phyloP scores from a whole-genome alignment of 2,329 filamentous ascomycete species.

The Claviceps pazoutovae region DNA sequence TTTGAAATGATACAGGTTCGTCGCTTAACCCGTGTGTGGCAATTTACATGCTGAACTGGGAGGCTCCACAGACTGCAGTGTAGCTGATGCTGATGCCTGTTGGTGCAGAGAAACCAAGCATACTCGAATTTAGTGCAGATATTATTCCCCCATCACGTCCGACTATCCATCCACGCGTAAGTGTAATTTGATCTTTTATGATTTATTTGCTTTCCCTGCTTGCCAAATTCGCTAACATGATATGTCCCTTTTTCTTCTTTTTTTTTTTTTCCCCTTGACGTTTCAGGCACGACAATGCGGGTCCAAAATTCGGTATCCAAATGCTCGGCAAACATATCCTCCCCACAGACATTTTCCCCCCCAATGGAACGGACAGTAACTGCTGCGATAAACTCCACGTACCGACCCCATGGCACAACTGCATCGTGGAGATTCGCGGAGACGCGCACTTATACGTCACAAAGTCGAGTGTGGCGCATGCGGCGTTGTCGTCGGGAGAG shows the following conservation, averaged over 20 bases:
- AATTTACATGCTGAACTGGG: too few relatives aligned
- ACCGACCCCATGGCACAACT: conserved; percentile 31
- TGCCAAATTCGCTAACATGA: too few relatives aligned
- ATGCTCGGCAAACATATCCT: conserved; percentile 20
- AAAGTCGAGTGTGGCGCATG: conserved; percentile 9
- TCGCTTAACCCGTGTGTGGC: too few relatives aligned
- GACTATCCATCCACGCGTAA: conserved; percentile 33
- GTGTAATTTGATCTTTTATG: neutral
- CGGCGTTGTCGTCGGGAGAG: conserved; percentile 6
- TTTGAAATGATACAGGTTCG: conserved; percentile 21
- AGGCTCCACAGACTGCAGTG: too few relatives aligned
- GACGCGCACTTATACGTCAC: conserved; percentile 10
- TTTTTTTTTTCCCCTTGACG: too few relatives aligned
- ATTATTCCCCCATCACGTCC: conserved; percentile 28
- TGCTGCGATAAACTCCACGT: conserved; percentile 17
- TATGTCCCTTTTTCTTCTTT: too few relatives aligned
- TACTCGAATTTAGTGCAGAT: conserved; percentile 34
- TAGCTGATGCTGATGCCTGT: too few relatives aligned
- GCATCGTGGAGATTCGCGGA: conserved; percentile 17
- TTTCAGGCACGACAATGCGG: conserved; percentile 21
- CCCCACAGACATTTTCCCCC: conserved; percentile 19
- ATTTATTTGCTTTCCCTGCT: too few relatives aligned
- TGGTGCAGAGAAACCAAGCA: conserved; percentile 25
- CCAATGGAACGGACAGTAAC: conserved; percentile 8
- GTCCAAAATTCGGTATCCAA: conserved; percentile 28